phyloP scores from a whole-genome alignment of 495 filamentous ascomycete genomes.

The Aspergillus saccharolyticus region DNA sequence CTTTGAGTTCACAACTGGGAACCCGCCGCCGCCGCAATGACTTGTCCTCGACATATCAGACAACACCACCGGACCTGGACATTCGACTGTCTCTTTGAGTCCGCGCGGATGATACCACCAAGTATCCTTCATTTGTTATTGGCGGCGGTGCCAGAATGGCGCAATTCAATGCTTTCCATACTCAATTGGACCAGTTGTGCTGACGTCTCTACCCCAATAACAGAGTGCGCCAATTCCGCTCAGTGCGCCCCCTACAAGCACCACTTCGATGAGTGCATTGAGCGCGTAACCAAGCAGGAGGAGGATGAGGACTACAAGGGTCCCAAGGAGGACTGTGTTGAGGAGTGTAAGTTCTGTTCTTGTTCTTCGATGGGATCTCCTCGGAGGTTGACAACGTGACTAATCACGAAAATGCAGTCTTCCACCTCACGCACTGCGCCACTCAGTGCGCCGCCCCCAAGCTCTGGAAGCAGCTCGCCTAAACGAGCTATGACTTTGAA shows the following conservation, averaged over 20 bases:
- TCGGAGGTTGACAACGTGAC: no score
- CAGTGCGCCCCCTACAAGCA: conserved; percentile 86
- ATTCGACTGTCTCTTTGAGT: not conserved
- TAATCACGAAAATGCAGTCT: conserved; percentile 71
- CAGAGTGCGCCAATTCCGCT: conserved; percentile 84
- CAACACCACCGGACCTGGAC: no score
- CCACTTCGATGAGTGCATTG: conserved; percentile 96
- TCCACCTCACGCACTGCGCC: conserved; percentile 95
- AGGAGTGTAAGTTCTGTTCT: conserved; percentile 89
- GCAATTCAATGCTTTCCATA: not conserved
- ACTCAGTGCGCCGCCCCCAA: conserved; percentile 89
- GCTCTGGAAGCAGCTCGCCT: conserved; percentile 87
- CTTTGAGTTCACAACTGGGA: not conserved
- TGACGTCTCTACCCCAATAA: conserved; percentile 10
- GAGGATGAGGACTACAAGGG: conserved; percentile 59
- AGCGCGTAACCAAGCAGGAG: conserved; percentile 75
- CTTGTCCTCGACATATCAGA: conserved; percentile 2
- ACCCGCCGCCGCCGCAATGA: not conserved
- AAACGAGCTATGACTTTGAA: conserved; percentile 37
- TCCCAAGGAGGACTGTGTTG: conserved; percentile 88
- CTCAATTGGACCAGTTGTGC: conserved; percentile 5
- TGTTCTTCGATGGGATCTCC: not conserved
- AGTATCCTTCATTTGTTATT: no score
- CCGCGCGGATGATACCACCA: no score
- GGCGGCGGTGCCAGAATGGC: no score